Evolutionary conservation across 805 yeast species (phyloP).

Genomic region (Groenewaldozyma tartarivorans): DNA sequence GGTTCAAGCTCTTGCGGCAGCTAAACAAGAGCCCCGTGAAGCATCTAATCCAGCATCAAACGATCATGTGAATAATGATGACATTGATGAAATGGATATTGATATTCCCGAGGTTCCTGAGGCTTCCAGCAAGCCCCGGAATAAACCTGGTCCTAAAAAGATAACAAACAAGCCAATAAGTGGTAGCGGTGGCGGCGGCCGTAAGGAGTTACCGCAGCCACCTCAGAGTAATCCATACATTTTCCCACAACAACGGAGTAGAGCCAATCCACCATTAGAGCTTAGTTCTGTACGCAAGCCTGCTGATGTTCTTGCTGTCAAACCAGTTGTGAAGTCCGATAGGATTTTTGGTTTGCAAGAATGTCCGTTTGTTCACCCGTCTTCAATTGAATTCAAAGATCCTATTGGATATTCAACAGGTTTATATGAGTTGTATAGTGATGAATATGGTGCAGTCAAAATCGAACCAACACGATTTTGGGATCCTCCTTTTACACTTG

Average conservation of each 20-base stretch:
- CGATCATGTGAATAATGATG: not conserved
- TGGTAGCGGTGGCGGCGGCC: not conserved
- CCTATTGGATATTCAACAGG: constrained; percentile 53
- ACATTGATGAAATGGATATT: not conserved
- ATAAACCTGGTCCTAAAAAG: not conserved
- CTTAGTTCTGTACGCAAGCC: constrained; percentile 16
- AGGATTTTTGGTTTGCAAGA: constrained; percentile 12
- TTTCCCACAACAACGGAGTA: constrained; percentile 37
- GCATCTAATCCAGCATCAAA: not conserved
- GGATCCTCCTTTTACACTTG: constrained; percentile 30
- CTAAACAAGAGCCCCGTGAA: not conserved
- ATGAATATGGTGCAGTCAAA: constrained; percentile 65
- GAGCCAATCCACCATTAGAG: constrained; percentile 38
- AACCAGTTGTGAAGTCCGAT: not conserved
- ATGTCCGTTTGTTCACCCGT: constrained; percentile 43
- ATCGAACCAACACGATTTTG: constrained; percentile 44
- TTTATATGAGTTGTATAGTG: constrained; percentile 37
- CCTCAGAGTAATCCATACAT: constrained; percentile 36
- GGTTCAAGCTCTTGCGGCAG: not conserved
- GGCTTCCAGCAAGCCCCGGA: not conserved
- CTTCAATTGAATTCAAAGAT: constrained; percentile 41
- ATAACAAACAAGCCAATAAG: not conserved
- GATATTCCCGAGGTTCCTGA: not conserved
- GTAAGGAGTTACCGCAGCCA: constrained; percentile 1
- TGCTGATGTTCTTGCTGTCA: constrained; percentile 1